Base-by-base conservation (phyloP, 1,139 yeast species). In the Pichia sp. region DNA sequence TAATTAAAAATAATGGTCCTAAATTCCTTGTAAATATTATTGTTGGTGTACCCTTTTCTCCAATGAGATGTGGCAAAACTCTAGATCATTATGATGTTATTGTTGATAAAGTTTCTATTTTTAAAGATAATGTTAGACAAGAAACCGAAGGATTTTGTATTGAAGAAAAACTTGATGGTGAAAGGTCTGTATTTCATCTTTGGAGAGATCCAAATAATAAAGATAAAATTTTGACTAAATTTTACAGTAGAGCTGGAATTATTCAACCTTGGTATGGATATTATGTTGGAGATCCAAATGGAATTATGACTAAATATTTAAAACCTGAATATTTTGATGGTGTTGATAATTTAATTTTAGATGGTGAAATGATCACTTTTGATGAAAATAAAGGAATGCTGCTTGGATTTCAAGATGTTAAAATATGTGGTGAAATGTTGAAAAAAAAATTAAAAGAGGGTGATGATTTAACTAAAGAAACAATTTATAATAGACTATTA, bases 101-200 rank as follows among this genome's bases (percentile, higher is more conserved):
- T 22, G 73, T 80, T 20, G 37, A 46, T 16, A 40, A 30, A 43
- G 32, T 46, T 10, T 39, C 40, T 4, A 29, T 26, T 5, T 38
- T 29, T 20, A 30, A 43, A n/a, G 41, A 38, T 24, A 33, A 33
- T 23, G 16, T 26, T 6, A 38, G 37, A 32, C 41, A 64, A 32
- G 67, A 82, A 65, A 56, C 64, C 2, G 58, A 62, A 39, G 75
- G 74, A 31, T 87, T 87, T 57, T 76, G 72, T 46, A 78, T 92
- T 26, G 97, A 92, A 57, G 97, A 92, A 60, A 92, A 92, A 60
- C 74, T 89, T 68, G 97, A 92, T 63, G 98, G 98, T 3, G 97
- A 90, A 60, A 66, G 98, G 52, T 79, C 87, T 60, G 80, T 86
- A 43, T 54, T 89, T 33, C 97, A 92, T 60, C 67, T 74, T 63